Evolutionary conservation across 768 basidiomycete genomes (phyloP).

Genomic region (Podaxis sp.): DNA sequence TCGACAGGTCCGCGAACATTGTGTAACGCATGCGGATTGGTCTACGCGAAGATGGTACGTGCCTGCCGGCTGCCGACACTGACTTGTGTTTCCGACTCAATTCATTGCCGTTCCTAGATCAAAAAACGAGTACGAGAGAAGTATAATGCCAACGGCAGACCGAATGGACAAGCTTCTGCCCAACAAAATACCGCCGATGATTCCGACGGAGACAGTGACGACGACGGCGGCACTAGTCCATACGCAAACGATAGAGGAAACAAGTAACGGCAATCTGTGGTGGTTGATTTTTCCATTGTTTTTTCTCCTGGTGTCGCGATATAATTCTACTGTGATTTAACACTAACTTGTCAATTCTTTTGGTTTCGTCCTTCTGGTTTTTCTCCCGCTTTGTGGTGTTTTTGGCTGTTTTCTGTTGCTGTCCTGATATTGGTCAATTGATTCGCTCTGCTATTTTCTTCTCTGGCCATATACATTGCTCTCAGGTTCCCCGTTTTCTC

Average conservation of each 20-base stretch:
- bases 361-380: not conserved
- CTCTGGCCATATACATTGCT: not conserved
- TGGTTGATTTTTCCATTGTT: not conserved
- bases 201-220: slow-evolving; percentile 16
- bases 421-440: slow-evolving; percentile 1
- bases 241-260: slow-evolving; percentile 11
- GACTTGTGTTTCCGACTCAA: not conserved
- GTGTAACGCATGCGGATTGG: slow-evolving; percentile 84
- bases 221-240: slow-evolving; percentile 4
- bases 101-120: slow-evolving; percentile 21
- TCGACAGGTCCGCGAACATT: slow-evolving; percentile 73
- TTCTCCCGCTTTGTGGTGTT: not conserved
- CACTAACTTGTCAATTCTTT: not conserved
- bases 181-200: slow-evolving; percentile 12
- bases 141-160: slow-evolving; percentile 15
- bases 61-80: slow-evolving; percentile 9
- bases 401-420: not conserved
- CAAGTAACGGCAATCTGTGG: not conserved
- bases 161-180: slow-evolving; percentile 6
- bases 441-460: not conserved
- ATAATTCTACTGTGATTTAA: not conserved
- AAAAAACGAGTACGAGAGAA: slow-evolving; percentile 33
- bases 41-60: slow-evolving; percentile 83
- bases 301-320: not conserved
- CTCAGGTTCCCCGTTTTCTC: not conserved